Evolutionary conservation across 495 filamentous ascomycete species (phyloP).

Genomic region (Pyrenopolyporus hunteri): DNA sequence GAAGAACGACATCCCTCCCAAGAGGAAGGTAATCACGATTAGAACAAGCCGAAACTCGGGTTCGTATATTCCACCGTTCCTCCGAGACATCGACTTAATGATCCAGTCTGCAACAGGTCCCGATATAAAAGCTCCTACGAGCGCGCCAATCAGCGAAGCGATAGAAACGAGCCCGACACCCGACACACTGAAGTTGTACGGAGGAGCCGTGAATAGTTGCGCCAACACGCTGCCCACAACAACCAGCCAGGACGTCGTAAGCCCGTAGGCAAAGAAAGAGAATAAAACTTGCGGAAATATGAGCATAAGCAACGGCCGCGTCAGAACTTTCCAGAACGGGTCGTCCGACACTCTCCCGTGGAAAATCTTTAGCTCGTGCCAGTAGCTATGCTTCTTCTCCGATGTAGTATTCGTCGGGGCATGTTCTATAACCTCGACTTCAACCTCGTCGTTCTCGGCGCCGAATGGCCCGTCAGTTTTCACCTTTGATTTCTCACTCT

Average conservation of each 20-base stretch:
- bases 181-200: conserved; percentile 48
- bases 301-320: conserved; percentile 46
- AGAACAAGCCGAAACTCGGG: conserved; percentile 55
- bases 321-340: conserved; percentile 45
- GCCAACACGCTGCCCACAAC: conserved; percentile 50
- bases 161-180: conserved; percentile 49
- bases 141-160: conserved; percentile 47
- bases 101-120: conserved; percentile 47
- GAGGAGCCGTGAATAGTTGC: conserved; percentile 47
- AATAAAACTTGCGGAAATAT: conserved; percentile 51
- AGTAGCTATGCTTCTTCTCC: conserved; percentile 45
- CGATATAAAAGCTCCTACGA: conserved; percentile 47
- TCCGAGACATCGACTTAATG: conserved; percentile 47
- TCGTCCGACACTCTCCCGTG: conserved; percentile 48
- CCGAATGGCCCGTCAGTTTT: conserved; percentile 1
- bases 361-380: conserved; percentile 45
- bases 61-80: conserved; percentile 53
- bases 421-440: conserved; percentile 18
- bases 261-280: conserved; percentile 51
- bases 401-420: conserved; percentile 1
- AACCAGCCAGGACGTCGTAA: conserved; percentile 53
- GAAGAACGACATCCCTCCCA: conserved; percentile 50
- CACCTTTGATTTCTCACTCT: background rate
- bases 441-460: conserved; percentile 7
- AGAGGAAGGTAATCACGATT: conserved; percentile 44